Percentiles rank a stretch among this genome's conserved stretches.
These are phyloP conservation scores for Aspergillus flavus DNA, from an alignment of 2,329 filamentous ascomycete genomes.

Conservation along the genomic window DNA sequence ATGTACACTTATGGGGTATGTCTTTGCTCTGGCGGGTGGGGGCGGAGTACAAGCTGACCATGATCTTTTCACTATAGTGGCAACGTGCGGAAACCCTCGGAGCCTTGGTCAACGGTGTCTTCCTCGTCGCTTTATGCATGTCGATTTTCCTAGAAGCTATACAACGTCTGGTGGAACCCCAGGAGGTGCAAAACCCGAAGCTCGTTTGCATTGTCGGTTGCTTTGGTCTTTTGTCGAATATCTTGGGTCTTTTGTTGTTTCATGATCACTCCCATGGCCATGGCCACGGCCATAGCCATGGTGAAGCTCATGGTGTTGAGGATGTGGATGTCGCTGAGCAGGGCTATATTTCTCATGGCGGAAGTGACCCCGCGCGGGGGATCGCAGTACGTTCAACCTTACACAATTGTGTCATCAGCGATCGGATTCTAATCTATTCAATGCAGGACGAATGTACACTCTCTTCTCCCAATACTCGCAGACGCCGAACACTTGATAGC, in stretches of 20 bases:
- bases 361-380: conserved; percentile 45
- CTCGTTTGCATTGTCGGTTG: conserved; percentile 89
- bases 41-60: conserved; percentile 14
- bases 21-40: neutral
- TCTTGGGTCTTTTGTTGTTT: conserved; percentile 85
- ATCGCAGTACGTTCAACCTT: conserved; percentile 65
- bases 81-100: conserved; percentile 95
- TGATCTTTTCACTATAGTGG: conserved; percentile 61
- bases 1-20: conserved; percentile 88
- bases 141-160: conserved; percentile 96
- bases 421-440: conserved; percentile 18
- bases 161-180: conserved; percentile 87
- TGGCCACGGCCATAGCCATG: conserved; percentile 60
- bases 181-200: conserved; percentile 79
- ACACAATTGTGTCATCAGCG: conserved; percentile 21
- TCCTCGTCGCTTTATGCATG: conserved; percentile 92
- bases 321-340: conserved; percentile 42
- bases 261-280: conserved; percentile 91
- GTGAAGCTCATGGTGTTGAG: conserved; percentile 48
- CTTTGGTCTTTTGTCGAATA: conserved; percentile 82
- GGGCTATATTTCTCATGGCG: conserved; percentile 37
- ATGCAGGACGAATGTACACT: conserved; percentile 31
- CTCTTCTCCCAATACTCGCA: conserved; percentile 33
- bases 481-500: conserved; percentile 29
- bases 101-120: conserved; percentile 95